phyloP scores from a whole-genome alignment of 192 early-diverging fungal genomes.

The Paraglomus brasilianum region DNA sequence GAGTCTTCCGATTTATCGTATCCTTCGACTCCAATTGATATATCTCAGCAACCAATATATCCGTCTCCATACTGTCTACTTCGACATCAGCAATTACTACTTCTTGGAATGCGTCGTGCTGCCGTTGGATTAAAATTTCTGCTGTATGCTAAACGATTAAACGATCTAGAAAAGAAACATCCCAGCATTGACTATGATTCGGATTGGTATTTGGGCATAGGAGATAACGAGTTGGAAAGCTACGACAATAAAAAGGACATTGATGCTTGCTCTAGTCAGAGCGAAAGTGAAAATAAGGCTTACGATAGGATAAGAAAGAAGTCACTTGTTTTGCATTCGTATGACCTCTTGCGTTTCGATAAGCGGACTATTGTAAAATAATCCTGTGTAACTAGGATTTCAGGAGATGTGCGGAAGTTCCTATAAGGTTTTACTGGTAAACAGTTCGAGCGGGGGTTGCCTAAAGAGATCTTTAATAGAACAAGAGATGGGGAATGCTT shows the following conservation, averaged over 20 bases:
- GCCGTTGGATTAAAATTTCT: constrained; percentile 32
- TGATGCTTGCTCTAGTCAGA: neutral
- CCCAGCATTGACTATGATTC: constrained; percentile 24
- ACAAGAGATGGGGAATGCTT: no score
- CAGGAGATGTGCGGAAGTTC: no score
- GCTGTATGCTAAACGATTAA: constrained; percentile 29
- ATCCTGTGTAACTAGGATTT: no score
- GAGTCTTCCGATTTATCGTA: no score
- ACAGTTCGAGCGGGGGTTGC: no score
- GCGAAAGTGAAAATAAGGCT: neutral
- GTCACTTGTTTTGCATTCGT: constrained; percentile 22
- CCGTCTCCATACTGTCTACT: constrained; percentile 4
- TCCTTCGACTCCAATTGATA: constrained; percentile 12
- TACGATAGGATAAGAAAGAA: constrained; percentile 11
- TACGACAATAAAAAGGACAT: constrained; percentile 2
- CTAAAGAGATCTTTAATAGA: no score
- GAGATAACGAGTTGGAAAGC: neutral
- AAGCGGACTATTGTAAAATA: constrained; percentile 17
- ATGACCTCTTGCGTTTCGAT: constrained; percentile 25
- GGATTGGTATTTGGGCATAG: constrained; percentile 21
- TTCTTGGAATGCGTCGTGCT: constrained; percentile 21
- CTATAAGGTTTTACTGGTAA: no score
- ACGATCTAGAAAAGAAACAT: constrained; percentile 24
- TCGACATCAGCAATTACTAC: constrained; percentile 19
- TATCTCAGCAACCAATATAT: neutral